phyloP scores from a whole-genome alignment of 2,329 filamentous ascomycete genomes.

The Akanthomyces lecanii region DNA sequence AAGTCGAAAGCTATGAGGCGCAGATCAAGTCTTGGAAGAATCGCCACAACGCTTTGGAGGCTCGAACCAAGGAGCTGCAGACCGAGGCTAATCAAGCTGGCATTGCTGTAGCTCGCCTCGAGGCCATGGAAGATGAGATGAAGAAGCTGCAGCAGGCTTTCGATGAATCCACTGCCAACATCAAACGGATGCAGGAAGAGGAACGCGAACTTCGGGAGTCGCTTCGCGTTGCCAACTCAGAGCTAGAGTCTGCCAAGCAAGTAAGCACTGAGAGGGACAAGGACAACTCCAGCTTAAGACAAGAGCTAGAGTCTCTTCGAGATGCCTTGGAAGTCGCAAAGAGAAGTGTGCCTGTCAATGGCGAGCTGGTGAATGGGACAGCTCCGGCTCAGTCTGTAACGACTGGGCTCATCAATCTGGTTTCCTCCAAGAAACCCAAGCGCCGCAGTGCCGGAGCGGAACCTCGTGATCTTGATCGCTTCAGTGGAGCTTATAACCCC shows the following conservation, averaged over 20 bases:
- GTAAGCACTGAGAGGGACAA: slow-evolving; percentile 72
- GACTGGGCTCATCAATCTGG: slow-evolving; percentile 89
- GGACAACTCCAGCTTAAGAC: slow-evolving; percentile 79
- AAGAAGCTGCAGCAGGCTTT: slow-evolving; percentile 82
- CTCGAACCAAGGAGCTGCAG: slow-evolving; percentile 87
- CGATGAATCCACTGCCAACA: slow-evolving; percentile 83
- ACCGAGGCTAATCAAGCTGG: slow-evolving; percentile 96
- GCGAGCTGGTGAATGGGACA: slow-evolving; percentile 43
- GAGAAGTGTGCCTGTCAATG: slow-evolving; percentile 70
- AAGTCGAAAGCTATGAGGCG: slow-evolving; percentile 92
- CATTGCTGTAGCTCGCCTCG: slow-evolving; percentile 84
- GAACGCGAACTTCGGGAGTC: slow-evolving; percentile 82
- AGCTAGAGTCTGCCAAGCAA: slow-evolving; percentile 75
- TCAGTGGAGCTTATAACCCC: slow-evolving; percentile 89
- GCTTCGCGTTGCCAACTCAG: slow-evolving; percentile 70
- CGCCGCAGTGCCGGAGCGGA: slow-evolving; percentile 87
- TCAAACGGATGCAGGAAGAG: slow-evolving; percentile 92
- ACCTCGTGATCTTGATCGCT: slow-evolving; percentile 78
- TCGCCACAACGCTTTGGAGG: slow-evolving; percentile 84
- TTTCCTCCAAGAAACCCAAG: slow-evolving; percentile 96
- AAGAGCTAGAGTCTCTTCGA: slow-evolving; percentile 85
- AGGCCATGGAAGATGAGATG: slow-evolving; percentile 94
- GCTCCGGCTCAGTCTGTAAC: slow-evolving; percentile 47
- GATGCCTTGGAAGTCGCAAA: slow-evolving; percentile 89
- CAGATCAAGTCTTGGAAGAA: slow-evolving; percentile 97